Percentiles rank a stretch among this genome's conserved stretches.
phyloP scores from a whole-genome alignment of 805 yeast genomes.

The Clavispora fructus region DNA sequence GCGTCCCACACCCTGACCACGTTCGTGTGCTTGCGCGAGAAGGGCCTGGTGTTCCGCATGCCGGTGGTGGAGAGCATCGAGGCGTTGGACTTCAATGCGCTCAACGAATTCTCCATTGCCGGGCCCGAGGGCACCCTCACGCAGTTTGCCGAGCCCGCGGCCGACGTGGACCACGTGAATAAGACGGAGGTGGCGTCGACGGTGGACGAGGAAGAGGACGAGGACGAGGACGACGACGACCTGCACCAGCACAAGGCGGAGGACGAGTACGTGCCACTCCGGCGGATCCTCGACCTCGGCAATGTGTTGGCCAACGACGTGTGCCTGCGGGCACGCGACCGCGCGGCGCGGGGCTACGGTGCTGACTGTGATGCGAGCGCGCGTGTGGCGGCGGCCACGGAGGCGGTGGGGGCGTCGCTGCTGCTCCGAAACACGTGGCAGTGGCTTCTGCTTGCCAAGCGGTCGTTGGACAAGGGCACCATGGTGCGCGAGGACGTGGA shows the following conservation, averaged over 20 bases:
- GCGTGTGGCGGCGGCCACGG: constrained; percentile 49
- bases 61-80: constrained; percentile 63
- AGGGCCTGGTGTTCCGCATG: constrained; percentile 83
- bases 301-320: constrained; percentile 66
- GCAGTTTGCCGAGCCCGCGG: constrained; percentile 20
- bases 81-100: constrained; percentile 59
- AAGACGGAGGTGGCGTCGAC: neutral
- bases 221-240: constrained; percentile 14
- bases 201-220: constrained; percentile 1
- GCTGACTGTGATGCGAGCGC: constrained; percentile 62
- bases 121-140: constrained; percentile 55
- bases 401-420: constrained; percentile 46
- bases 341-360: constrained; percentile 74
- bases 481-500: constrained; percentile 70
- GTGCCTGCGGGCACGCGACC: constrained; percentile 59
- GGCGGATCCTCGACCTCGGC: constrained; percentile 25
- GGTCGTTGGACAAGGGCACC: constrained; percentile 56
- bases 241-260: neutral
- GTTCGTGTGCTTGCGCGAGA: constrained; percentile 82
- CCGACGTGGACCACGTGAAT: neutral
- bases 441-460: constrained; percentile 76
- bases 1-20: constrained; percentile 50
- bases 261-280: constrained; percentile 24
- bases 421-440: constrained; percentile 76
- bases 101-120: constrained; percentile 56